phyloP scores from a whole-genome alignment of 306 rosid species.

The Mimosa bimucronata region DNA sequence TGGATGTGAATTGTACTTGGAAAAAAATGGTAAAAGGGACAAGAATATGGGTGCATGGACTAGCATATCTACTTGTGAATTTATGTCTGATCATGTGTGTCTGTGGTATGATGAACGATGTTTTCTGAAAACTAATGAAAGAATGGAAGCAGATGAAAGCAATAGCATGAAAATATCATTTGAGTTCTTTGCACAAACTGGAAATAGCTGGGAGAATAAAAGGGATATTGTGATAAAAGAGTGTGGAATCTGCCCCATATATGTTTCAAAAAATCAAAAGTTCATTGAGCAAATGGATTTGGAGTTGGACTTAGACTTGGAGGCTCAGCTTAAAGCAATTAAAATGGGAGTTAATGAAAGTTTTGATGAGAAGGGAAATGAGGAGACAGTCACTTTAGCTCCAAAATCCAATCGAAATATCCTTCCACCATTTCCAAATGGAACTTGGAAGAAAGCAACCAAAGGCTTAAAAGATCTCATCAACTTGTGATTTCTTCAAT shows the following conservation, averaged over 20 bases:
- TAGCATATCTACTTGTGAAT: neutral
- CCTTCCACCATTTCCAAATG: neutral
- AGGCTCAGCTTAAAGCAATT: neutral
- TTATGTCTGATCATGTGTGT: slow-evolving; percentile 16
- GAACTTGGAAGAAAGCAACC: slow-evolving; percentile 8
- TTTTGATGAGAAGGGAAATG: neutral
- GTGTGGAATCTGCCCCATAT: slow-evolving; percentile 13
- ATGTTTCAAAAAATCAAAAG: neutral
- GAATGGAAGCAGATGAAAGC: neutral
- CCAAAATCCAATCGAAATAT: neutral
- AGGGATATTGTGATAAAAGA: slow-evolving; percentile 7
- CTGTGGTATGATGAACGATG: slow-evolving; percentile 19
- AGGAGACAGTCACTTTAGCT: neutral
- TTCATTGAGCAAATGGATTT: neutral
- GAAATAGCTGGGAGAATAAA: neutral
- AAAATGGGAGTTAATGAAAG: neutral
- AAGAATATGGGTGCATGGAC: slow-evolving; percentile 2
- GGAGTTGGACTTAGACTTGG: neutral
- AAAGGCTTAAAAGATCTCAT: slow-evolving; percentile 14
- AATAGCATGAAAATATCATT: neutral
- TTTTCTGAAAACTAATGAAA: neutral
- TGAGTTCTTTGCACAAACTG: slow-evolving; percentile 25
- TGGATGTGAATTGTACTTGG: slow-evolving; percentile 6
- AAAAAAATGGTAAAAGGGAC: neutral
- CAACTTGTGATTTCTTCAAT: neutral